These are phyloP conservation scores for Fusarium poae DNA, from an alignment of 2,329 filamentous ascomycete species.

Conservation along the genomic window DNA sequence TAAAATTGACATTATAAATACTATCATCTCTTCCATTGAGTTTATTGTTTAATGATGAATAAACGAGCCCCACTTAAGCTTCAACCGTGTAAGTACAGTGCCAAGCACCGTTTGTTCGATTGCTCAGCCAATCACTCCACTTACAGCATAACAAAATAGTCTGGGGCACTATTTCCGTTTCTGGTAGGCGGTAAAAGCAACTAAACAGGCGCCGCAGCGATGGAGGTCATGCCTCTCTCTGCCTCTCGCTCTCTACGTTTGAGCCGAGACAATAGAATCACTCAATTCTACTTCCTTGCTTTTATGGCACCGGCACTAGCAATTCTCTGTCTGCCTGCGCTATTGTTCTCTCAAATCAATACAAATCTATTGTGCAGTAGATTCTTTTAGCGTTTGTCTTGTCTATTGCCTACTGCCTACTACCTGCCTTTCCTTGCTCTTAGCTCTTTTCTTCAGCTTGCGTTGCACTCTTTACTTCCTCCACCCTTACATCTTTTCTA, in stretches of 20 bases:
- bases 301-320: constrained; percentile 2
- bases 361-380: background rate
- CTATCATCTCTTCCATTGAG: background rate
- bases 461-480: constrained; percentile 28
- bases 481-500: constrained; percentile 23
- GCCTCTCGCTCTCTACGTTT: constrained; percentile 22
- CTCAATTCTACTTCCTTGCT: constrained; percentile 12
- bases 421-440: constrained; percentile 13
- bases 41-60: constrained; percentile 2
- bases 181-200: constrained; percentile 44
- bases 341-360: constrained; percentile 8
- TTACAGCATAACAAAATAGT: constrained; percentile 20
- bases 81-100: constrained; percentile 19
- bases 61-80: background rate
- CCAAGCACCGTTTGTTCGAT: background rate
- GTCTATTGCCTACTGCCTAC: background rate
- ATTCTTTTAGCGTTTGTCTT: constrained; percentile 9
- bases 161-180: constrained; percentile 40
- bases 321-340: constrained; percentile 8
- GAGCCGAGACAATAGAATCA: constrained; percentile 35
- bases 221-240: constrained; percentile 41
- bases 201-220: constrained; percentile 26
- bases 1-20: background rate
- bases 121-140: constrained; percentile 31
- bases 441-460: constrained; percentile 25